Evolutionary conservation across 208 protist genomes (phyloP).

Genomic region (Leishmania arabica): DNA sequence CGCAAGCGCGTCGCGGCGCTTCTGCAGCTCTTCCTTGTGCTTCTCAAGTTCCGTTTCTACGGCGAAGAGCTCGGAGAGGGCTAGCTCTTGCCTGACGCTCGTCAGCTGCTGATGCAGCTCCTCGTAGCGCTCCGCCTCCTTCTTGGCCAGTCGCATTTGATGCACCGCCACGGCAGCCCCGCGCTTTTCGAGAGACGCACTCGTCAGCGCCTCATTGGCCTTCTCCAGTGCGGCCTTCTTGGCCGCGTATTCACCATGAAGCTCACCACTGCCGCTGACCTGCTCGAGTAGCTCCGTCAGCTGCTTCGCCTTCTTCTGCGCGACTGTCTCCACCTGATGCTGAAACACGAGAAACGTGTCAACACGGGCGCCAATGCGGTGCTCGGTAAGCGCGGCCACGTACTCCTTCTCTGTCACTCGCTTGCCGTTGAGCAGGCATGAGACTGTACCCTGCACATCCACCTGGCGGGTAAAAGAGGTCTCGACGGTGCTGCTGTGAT

Average conservation of each 20-base stretch:
- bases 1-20: constrained; percentile 53
- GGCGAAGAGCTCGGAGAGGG: constrained; percentile 92
- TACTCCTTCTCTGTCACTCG: constrained; percentile 84
- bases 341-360: constrained; percentile 97
- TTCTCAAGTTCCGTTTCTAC: constrained; percentile 78
- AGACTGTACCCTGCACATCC: constrained; percentile 46
- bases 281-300: constrained; percentile 97
- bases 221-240: constrained; percentile 61
- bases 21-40: constrained; percentile 67
- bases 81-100: constrained; percentile 64
- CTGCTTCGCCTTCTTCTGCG: constrained; percentile 94
- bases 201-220: constrained; percentile 82
- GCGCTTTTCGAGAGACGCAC: constrained; percentile 90
- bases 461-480: constrained; percentile 83
- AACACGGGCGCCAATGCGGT: constrained; percentile 89
- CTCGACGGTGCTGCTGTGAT: constrained; percentile 35
- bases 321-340: constrained; percentile 97
- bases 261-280: constrained; percentile 93
- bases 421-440: constrained; percentile 84
- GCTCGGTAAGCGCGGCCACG: constrained; percentile 57
- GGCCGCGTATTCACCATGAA: constrained; percentile 94
- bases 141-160: constrained; percentile 95
- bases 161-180: constrained; percentile 90
- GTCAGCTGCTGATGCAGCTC: constrained; percentile 51
- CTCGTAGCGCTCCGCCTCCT: constrained; percentile 94